Conservation (phyloP, 2,329 filamentous ascomycete genomes). For the Sporothrix humicola region DNA sequence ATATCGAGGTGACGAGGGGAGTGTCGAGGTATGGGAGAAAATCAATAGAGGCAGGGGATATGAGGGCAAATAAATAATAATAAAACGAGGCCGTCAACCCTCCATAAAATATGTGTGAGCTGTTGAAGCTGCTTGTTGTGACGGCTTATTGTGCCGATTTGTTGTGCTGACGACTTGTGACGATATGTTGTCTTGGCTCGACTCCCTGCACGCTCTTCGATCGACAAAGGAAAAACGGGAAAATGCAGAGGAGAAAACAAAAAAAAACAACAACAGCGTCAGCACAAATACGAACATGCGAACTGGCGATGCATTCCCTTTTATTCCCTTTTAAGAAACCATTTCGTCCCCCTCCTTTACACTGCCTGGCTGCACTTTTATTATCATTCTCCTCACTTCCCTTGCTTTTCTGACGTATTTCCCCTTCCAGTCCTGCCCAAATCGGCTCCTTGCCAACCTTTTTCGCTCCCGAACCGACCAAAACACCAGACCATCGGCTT, state of each 20-base stretch:
- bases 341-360: neutral
- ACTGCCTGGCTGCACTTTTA: neutral
- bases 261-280: neutral
- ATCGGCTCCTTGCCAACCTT: neutral
- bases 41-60: no score
- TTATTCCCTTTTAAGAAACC: conserved; percentile 1
- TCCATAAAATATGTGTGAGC: neutral
- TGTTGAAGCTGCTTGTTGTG: conserved; percentile 13
- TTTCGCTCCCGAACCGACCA: conserved; percentile 19
- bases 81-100: neutral
- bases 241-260: neutral
- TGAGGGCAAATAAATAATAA: neutral
- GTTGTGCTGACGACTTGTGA: no score
- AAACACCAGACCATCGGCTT: conserved; percentile 1
- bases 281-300: neutral
- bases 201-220: neutral
- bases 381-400: neutral
- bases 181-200: neutral
- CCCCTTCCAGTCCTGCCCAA: neutral
- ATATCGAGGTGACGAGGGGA: neutral
- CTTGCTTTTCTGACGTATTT: neutral
- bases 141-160: no score
- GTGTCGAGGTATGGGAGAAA: neutral
- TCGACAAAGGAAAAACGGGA: neutral
- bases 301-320: neutral